phyloP scores from a whole-genome alignment of 345 rosid species.

The Eutrema yunnanense region DNA sequence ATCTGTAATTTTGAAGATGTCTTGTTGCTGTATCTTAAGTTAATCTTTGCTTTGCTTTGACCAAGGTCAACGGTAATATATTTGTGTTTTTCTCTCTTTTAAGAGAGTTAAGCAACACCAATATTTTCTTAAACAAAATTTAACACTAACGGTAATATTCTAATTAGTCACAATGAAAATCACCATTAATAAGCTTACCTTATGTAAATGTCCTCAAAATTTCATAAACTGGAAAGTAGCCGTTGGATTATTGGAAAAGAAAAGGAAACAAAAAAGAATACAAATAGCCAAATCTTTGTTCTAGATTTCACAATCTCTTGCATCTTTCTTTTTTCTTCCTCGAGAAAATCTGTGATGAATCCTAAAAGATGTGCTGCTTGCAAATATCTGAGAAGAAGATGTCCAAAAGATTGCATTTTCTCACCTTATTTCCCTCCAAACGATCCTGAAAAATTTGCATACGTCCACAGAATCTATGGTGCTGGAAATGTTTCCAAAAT shows the following conservation, averaged over 20 bases:
- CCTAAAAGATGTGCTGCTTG: slow-evolving; percentile 58
- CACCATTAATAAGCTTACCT: slow-evolving; percentile 14
- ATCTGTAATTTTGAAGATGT: not conserved
- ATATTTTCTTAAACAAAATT: not conserved
- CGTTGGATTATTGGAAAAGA: slow-evolving; percentile 13
- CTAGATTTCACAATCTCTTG: slow-evolving; percentile 18
- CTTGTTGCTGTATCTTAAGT: not conserved
- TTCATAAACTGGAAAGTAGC: slow-evolving; percentile 21
- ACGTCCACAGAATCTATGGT: slow-evolving; percentile 61
- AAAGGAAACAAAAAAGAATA: slow-evolving; percentile 11
- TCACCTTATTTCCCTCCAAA: slow-evolving; percentile 54
- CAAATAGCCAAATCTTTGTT: slow-evolving; percentile 10
- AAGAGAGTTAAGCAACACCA: not conserved
- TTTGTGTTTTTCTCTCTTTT: too few relatives aligned
- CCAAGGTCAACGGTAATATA: not conserved
- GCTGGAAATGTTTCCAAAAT: slow-evolving; percentile 68
- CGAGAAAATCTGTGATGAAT: slow-evolving; percentile 24
- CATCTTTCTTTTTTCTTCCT: not conserved
- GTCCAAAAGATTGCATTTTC: slow-evolving; percentile 60
- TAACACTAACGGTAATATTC: slow-evolving; percentile 10
- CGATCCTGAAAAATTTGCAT: slow-evolving; percentile 53
- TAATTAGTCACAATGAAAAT: not conserved
- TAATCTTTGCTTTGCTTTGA: not conserved
- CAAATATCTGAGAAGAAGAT: slow-evolving; percentile 65
- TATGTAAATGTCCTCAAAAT: not conserved